Evolutionary conservation across 768 basidiomycete genomes (phyloP), one percentile per base, ranked within the genome.

Genomic region (Russula sp.): DNA sequence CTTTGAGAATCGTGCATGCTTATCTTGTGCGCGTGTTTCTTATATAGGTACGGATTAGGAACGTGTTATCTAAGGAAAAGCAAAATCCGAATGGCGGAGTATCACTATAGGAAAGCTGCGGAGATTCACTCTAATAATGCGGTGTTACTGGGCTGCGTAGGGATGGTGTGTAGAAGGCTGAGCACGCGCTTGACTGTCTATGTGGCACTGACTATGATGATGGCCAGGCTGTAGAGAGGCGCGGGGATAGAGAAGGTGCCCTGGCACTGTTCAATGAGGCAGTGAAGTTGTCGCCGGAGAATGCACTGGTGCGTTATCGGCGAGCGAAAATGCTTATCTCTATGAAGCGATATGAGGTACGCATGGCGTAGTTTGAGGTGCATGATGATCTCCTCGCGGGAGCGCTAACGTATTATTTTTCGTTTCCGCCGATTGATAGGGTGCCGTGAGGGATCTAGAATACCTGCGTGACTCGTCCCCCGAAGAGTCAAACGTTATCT

Each of bases 401-500:
- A 30, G 51, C 32, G 64, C 74, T 74, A 67, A 65, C 68, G 59
- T 56, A 58, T 62, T 64, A n/a, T 48, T 50, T 48, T 44, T 22
- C 30, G 22, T 16, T 30, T 32, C 53, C 48, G 28, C 46, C 2
- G 40, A 48, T 57, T 66, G 55, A 67, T 78, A 97, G 94, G 79
- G 80, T 49, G 95, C 96, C 22, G 82, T 93, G 50, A 74, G 81
- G 65, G 92, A 94, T 74, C 81, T 98, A 73, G 87, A 93, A 76
- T 78, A 80, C 65, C 83, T 99, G 58, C 83, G 87, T 69, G 86
- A 85, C 73, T 79, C 85, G 67, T 91, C 94, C 40, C 96, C 96
- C 8, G 92, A 94, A 72, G 97, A 99, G 79, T 89, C 94, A 59
- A 98, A 98, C 77, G 91, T 98, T 62, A 85, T 95, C 64, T 97